A percentile compares a stretch with the other conserved stretches of the same genome.
These are phyloP conservation scores for Tuctoria greenei DNA, from an alignment of 176 grass and related monocot genomes.

Conservation along the genomic window DNA sequence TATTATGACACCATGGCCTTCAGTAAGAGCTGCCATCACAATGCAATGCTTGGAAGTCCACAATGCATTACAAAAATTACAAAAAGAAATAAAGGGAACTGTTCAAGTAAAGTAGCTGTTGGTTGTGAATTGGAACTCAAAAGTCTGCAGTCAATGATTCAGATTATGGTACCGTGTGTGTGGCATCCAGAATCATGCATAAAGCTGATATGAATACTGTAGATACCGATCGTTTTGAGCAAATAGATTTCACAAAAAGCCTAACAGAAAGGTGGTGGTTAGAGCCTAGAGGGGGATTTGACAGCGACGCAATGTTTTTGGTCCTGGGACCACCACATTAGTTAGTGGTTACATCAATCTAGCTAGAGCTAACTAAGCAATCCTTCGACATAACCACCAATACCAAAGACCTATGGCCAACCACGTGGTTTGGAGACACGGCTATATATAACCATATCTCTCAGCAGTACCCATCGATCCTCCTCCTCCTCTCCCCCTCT, in stretches of 20 bases:
- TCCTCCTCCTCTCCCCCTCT: constrained; percentile 18
- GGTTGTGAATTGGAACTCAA: constrained; percentile 18
- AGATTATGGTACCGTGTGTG: constrained; percentile 11
- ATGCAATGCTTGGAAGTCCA: too few relatives aligned
- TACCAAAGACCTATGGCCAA: constrained; percentile 4
- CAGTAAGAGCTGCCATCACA: too few relatives aligned
- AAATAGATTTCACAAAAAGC: constrained; percentile 17
- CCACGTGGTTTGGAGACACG: constrained; percentile 15
- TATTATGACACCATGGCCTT: too few relatives aligned
- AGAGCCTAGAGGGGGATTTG: constrained; percentile 18
- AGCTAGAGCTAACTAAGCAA: constrained; percentile 38
- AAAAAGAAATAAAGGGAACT: too few relatives aligned
- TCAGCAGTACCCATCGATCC: not conserved
- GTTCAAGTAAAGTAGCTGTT: not conserved
- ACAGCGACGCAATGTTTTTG: constrained; percentile 16
- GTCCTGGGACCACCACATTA: constrained; percentile 43
- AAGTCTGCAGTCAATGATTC: not conserved
- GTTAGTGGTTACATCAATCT: constrained; percentile 54
- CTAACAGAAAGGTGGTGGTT: not conserved
- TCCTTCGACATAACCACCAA: constrained; percentile 29
- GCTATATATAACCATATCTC: constrained; percentile 37
- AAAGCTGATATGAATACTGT: constrained; percentile 9
- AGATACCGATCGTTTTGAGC: not conserved
- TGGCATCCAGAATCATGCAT: not conserved
- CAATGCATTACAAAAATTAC: too few relatives aligned